These are phyloP conservation scores for Verticillium klebahnii DNA, from an alignment of 2,329 filamentous ascomycete genomes.

Conservation along the genomic window DNA sequence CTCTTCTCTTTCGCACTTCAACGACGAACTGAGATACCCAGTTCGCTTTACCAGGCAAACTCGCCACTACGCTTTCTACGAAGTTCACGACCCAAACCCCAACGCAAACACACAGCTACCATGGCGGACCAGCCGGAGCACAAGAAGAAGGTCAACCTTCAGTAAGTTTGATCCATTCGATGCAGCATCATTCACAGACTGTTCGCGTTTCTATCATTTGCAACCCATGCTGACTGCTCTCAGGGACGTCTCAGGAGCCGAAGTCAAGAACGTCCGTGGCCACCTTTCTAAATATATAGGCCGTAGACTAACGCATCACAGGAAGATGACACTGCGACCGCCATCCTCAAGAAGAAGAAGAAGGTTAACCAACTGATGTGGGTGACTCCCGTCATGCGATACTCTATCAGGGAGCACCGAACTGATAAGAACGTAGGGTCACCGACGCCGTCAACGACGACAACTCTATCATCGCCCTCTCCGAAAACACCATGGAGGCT, in stretches of 20 bases:
- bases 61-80: not conserved
- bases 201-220: not conserved
- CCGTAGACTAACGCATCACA: slow-evolving; percentile 36
- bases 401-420: not conserved
- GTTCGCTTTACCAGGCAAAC: not conserved
- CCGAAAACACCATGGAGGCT: slow-evolving; percentile 97
- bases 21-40: not conserved
- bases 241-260: slow-evolving; percentile 85
- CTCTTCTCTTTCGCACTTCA: not conserved
- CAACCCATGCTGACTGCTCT: slow-evolving; percentile 7
- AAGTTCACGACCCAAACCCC: not conserved
- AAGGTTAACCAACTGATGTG: slow-evolving; percentile 99
- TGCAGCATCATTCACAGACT: not conserved
- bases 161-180: slow-evolving; percentile 46
- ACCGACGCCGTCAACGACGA: slow-evolving; percentile 99
- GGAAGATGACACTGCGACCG: slow-evolving; percentile 89
- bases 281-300: slow-evolving; percentile 11
- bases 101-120: slow-evolving; percentile 31
- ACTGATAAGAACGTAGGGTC: slow-evolving; percentile 55
- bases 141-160: slow-evolving; percentile 80
- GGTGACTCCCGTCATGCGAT: slow-evolving; percentile 26
- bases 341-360: slow-evolving; percentile 99
- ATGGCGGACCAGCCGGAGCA: slow-evolving; percentile 70
- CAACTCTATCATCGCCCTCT: slow-evolving; percentile 98
- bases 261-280: slow-evolving; percentile 71